Conservation (phyloP, 1,284 basidiomycete species). For the Cutaneotrichosporon dermatis region DNA sequence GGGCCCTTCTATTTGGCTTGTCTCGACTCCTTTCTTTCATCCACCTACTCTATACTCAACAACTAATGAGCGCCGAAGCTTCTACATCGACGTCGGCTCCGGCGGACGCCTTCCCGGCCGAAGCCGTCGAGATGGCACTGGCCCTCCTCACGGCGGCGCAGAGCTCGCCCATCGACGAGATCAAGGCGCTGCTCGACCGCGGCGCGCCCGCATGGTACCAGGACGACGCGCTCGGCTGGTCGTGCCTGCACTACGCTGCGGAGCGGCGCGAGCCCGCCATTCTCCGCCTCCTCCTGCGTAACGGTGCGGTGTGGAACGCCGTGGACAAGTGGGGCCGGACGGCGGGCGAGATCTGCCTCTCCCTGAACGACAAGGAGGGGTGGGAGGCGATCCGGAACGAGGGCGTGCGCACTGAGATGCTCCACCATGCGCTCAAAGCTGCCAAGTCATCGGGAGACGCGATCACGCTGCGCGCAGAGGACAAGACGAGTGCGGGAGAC, state of each 20-base stretch:
- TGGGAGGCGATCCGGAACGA: conserved; percentile 77
- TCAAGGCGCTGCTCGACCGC: conserved; percentile 59
- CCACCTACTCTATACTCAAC: too few species aligned
- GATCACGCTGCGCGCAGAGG: conserved; percentile 50
- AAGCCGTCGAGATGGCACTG: conserved; percentile 23
- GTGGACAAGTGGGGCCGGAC: conserved; percentile 74
- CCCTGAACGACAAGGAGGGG: conserved; percentile 67
- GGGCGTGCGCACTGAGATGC: conserved; percentile 64
- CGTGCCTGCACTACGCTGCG: conserved; percentile 82
- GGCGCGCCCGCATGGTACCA: conserved; percentile 90
- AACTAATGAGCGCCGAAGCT: too few species aligned
- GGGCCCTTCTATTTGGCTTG: too few species aligned
- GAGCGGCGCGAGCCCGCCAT: conserved; percentile 64
- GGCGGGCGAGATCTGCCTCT: conserved; percentile 81
- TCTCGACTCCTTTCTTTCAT: too few species aligned
- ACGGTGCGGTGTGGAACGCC: conserved; percentile 88
- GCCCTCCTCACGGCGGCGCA: conserved; percentile 30
- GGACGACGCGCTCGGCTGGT: conserved; percentile 73
- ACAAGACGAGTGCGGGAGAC: conserved; percentile 66
- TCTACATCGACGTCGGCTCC: too few species aligned
- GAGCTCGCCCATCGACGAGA: conserved; percentile 52
- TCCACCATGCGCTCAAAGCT: conserved; percentile 41
- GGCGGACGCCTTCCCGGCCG: conserved; percentile 8
- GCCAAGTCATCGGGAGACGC: not conserved
- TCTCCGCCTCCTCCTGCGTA: conserved; percentile 63